Conservation (phyloP, 441 rosid species). For the Erysimum pusillum region DNA sequence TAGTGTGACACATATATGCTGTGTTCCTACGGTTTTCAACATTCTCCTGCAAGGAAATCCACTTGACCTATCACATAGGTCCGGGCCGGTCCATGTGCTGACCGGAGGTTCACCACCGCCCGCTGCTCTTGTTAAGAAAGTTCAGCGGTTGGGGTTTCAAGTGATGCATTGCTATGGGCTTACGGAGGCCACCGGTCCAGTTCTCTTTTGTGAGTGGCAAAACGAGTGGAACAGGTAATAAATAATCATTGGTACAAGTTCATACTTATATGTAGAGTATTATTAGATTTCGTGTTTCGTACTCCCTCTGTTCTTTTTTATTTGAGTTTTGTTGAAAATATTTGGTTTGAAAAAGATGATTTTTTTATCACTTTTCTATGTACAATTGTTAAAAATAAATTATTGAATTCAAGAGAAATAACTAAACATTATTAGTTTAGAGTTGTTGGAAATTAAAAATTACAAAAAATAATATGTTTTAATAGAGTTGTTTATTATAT, state of each 20-base stretch:
- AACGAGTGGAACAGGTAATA: slow-evolving; percentile 57
- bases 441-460: no score
- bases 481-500: no score
- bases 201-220: slow-evolving; percentile 76
- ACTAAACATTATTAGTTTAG: no score
- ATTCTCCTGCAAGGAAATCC: slow-evolving; percentile 59
- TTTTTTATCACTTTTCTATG: no score
- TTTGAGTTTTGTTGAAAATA: no score
- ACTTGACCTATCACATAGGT: slow-evolving; percentile 38
- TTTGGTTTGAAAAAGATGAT: no score
- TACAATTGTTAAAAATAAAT: no score
- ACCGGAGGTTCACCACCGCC: slow-evolving; percentile 76
- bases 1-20: slow-evolving; percentile 77
- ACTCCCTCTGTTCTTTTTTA: no score
- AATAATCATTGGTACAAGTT: neutral
- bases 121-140: slow-evolving; percentile 52
- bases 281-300: no score
- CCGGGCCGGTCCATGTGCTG: slow-evolving; percentile 53
- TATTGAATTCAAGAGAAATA: no score
- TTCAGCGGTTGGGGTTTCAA: slow-evolving; percentile 63
- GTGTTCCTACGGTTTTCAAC: slow-evolving; percentile 73
- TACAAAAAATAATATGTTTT: no score
- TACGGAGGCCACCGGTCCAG: slow-evolving; percentile 73
- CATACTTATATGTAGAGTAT: no score
- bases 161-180: slow-evolving; percentile 72